A percentile compares a stretch with the other conserved stretches of the same genome.
These are phyloP conservation scores for Taphrina flavorubra DNA, from an alignment of 1,139 yeast genomes.

Conservation along the genomic window DNA sequence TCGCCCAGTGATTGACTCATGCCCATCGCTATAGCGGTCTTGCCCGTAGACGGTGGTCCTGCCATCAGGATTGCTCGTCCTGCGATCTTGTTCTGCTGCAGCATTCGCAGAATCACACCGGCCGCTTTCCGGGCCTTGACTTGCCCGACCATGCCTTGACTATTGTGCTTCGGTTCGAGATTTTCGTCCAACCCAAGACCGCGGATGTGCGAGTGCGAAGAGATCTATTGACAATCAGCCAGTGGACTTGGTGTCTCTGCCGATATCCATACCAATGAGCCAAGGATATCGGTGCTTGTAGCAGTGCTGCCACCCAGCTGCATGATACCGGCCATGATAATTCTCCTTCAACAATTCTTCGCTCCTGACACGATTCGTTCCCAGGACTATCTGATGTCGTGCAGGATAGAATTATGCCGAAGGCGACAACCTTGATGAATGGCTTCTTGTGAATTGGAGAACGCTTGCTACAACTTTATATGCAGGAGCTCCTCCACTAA, in stretches of 20 bases:
- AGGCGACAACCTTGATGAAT: background rate
- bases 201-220: conserved; percentile 87
- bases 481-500: background rate
- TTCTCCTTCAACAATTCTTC: background rate
- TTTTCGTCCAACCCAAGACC: conserved; percentile 86
- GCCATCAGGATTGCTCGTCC: conserved; percentile 96
- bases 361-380: too few species aligned
- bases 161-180: conserved; percentile 74
- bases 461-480: background rate
- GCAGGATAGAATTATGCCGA: background rate
- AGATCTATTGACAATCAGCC: conserved; percentile 18
- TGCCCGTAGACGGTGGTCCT: conserved; percentile 99
- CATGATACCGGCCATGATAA: background rate
- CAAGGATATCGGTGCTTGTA: conserved; percentile 19
- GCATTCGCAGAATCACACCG: conserved; percentile 90
- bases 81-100: conserved; percentile 90
- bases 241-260: background rate
- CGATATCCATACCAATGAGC: conserved; percentile 12
- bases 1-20: conserved; percentile 83
- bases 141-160: conserved; percentile 99
- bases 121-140: conserved; percentile 93
- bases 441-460: background rate
- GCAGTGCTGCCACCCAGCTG: conserved; percentile 1
- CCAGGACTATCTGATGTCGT: background rate
- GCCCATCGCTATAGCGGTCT: conserved; percentile 99